Percentiles rank a stretch among this genome's conserved stretches.
phyloP scores from a whole-genome alignment of 768 basidiomycete species.

The Gelatoporia subvermispora region DNA sequence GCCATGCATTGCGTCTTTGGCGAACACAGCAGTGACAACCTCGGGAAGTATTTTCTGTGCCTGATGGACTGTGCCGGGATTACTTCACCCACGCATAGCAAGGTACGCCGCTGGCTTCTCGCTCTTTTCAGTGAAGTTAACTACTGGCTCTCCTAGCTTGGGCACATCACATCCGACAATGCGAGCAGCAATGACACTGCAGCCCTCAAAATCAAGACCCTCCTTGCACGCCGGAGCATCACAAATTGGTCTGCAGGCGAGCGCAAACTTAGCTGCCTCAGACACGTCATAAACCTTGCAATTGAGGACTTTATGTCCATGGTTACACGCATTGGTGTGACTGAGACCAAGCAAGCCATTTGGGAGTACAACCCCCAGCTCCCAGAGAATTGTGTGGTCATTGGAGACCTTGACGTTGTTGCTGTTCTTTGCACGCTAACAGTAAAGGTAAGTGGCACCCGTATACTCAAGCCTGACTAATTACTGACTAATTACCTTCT shows the following conservation, averaged over 20 bases:
- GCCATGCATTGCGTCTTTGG: background rate
- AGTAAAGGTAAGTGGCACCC: conserved; percentile 24
- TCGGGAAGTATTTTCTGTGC: background rate
- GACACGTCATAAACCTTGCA: conserved; percentile 25
- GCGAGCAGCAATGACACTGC: background rate
- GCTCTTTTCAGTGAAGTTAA: background rate
- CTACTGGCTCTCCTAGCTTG: background rate
- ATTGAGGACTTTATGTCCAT: conserved; percentile 24
- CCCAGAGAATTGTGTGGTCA: conserved; percentile 17
- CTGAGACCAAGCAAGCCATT: conserved; percentile 26
- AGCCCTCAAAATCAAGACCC: background rate
- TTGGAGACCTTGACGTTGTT: conserved; percentile 27
- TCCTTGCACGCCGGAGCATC: background rate
- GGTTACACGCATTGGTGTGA: conserved; percentile 25
- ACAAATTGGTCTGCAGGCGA: too few relatives aligned
- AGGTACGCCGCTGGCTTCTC: background rate
- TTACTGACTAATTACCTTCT: background rate
- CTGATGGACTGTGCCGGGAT: background rate
- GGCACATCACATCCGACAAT: background rate
- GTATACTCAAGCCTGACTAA: background rate
- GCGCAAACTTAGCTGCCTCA: conserved; percentile 16
- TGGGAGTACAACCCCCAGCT: conserved; percentile 30
- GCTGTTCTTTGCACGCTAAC: conserved; percentile 24
- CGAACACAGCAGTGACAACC: background rate
- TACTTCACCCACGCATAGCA: background rate